Percentiles rank a stretch among this genome's conserved stretches.
These are phyloP conservation scores for Castanea crenata DNA, from an alignment of 306 rosid genomes.

Conservation along the genomic window DNA sequence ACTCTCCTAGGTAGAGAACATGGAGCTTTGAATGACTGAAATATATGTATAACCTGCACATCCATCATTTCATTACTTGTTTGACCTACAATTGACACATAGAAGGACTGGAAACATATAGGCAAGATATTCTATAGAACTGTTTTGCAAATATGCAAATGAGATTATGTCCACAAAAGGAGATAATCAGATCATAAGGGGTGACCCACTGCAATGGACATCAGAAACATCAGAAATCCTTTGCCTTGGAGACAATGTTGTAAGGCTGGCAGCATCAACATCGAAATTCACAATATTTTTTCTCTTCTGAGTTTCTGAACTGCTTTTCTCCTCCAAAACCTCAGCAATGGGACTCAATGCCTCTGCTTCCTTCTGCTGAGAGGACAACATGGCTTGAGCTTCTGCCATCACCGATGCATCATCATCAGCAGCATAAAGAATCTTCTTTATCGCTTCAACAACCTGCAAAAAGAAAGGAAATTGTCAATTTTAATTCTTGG, in stretches of 20 bases:
- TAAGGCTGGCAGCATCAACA: constrained; percentile 56
- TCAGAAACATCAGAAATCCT: constrained; percentile 78
- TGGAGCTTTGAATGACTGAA: background rate
- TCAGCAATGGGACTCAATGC: constrained; percentile 80
- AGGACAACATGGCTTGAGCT: constrained; percentile 80
- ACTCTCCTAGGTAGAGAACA: background rate
- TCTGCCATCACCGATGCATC: constrained; percentile 75
- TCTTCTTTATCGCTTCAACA: constrained; percentile 80
- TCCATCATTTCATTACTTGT: background rate
- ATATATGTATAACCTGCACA: background rate
- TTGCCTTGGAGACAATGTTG: constrained; percentile 71
- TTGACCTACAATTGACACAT: background rate
- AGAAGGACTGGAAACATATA: background rate
- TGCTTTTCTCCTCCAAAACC: constrained; percentile 64
- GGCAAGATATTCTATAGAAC: background rate
- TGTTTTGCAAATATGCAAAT: background rate
- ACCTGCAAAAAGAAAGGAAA: constrained; percentile 43
- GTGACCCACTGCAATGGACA: constrained; percentile 92
- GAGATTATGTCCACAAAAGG: background rate
- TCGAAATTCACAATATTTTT: constrained; percentile 65
- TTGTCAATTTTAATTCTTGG: background rate
- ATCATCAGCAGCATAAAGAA: constrained; percentile 81
- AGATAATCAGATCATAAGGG: constrained; percentile 64
- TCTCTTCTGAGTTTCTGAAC: constrained; percentile 75
- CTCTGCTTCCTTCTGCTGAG: constrained; percentile 34